These are phyloP conservation scores for Diphasiastrum complanatum DNA, from an alignment of 83 land plant species.

Conservation along the genomic window DNA sequence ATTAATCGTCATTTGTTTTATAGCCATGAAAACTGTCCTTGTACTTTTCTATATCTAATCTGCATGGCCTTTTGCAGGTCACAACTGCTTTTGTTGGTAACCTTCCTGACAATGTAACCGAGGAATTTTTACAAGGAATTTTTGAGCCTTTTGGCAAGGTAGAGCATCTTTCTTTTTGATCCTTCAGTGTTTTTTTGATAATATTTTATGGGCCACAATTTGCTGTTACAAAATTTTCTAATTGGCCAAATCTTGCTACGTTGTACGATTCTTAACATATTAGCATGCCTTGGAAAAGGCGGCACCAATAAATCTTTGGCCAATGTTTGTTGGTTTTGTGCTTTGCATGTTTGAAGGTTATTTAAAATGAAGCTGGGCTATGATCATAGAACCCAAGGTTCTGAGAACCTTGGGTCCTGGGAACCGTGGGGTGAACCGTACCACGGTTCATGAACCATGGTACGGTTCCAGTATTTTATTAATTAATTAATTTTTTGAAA, in stretches of 20 bases:
- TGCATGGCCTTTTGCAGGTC: too few species aligned
- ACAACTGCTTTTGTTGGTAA: slow-evolving; percentile 37
- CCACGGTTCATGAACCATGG: too few species aligned
- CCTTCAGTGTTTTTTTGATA: not conserved
- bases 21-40: too few species aligned
- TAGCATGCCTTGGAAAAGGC: not conserved
- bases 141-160: slow-evolving; percentile 43
- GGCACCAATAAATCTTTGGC: not conserved
- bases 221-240: not conserved
- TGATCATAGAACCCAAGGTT: too few species aligned
- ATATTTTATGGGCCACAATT: not conserved
- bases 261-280: not conserved
- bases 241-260: not conserved
- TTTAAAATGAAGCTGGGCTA: too few species aligned
- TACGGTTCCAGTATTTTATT: too few species aligned
- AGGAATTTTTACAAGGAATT: slow-evolving; percentile 21
- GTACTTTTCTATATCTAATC: too few species aligned
- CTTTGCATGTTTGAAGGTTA: too few species aligned
- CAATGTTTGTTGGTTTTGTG: not conserved
- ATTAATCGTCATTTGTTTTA: too few species aligned
- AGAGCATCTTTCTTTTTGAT: not conserved
- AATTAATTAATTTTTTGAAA: too few species aligned
- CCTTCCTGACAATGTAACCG: slow-evolving; percentile 30
- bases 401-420: too few species aligned
- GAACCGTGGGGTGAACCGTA: too few species aligned